A percentile compares a stretch with the other conserved stretches of the same genome.
Conservation (phyloP, 345 rosid species). For the Euphorbia peplus region DNA sequence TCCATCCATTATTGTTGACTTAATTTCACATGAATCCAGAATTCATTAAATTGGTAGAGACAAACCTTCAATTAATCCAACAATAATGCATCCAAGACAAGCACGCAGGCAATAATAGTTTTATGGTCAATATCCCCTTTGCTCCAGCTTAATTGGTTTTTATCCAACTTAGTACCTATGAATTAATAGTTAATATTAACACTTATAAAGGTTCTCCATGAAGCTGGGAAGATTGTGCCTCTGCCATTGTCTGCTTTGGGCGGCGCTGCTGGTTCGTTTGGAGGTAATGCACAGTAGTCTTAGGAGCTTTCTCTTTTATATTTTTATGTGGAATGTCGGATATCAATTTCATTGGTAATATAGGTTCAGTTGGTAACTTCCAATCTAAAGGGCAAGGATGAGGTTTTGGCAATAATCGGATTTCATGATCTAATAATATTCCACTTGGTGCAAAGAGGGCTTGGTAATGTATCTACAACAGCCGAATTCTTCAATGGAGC, state of each 20-base stretch:
- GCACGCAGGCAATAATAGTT: no score
- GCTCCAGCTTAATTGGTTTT: no score
- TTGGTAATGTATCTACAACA: conserved; percentile 38
- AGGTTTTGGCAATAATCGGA: conserved; percentile 54
- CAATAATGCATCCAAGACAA: no score
- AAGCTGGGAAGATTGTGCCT: conserved; percentile 78
- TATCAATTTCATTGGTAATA: conserved; percentile 1
- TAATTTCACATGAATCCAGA: no score
- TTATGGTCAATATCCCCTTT: no score
- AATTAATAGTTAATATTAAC: no score
- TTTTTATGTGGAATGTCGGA: background rate
- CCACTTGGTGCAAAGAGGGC: conserved; percentile 68
- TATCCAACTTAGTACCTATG: no score
- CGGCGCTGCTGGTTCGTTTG: conserved; percentile 42
- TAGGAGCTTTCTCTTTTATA: background rate
- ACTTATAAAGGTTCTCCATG: conserved; percentile 82
- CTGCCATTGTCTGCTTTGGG: conserved; percentile 61
- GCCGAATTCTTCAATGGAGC: background rate
- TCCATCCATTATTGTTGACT: no score
- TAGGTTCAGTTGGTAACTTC: conserved; percentile 65
- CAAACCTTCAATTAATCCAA: no score
- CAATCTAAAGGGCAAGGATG: conserved; percentile 79
- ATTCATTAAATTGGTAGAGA: no score
- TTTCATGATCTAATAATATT: conserved; percentile 69
- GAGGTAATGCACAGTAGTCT: conserved; percentile 42